A percentile compares a stretch with the other conserved stretches of the same genome.
Evolutionary conservation across 2,329 filamentous ascomycete genomes (phyloP).

Genomic region (Beauveria scarabaeidicola): DNA sequence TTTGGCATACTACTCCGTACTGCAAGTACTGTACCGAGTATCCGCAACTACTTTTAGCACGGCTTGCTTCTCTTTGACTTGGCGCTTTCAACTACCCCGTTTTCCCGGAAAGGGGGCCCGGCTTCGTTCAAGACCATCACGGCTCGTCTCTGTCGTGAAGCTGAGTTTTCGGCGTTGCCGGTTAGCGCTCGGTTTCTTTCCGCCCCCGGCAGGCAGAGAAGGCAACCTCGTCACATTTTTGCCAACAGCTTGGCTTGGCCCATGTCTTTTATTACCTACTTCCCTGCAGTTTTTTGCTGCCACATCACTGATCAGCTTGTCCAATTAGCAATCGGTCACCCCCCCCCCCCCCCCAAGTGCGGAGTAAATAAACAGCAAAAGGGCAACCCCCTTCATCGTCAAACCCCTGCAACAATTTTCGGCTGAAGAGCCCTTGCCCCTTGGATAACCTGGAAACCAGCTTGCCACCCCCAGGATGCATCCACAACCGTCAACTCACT

Average conservation of each 20-base stretch:
- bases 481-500: neutral
- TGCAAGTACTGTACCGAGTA: too few species aligned
- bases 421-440: neutral
- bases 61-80: too few species aligned
- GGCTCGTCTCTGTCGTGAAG: neutral
- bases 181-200: neutral
- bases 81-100: too few species aligned
- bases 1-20: too few species aligned
- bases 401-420: neutral
- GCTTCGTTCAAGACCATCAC: neutral
- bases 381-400: neutral
- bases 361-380: neutral
- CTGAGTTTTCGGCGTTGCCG: neutral
- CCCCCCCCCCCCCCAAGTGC: too few species aligned
- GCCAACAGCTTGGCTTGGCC: neutral
- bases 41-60: too few species aligned
- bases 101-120: neutral
- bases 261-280: too few species aligned
- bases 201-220: neutral
- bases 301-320: too few species aligned
- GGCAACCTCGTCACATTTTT: too few species aligned
- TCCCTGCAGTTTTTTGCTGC: neutral
- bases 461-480: neutral
- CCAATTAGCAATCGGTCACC: too few species aligned
- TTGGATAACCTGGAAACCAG: neutral